Evolutionary conservation across 2,329 filamentous ascomycete species (phyloP).

Genomic region (Microdochium paspali): DNA sequence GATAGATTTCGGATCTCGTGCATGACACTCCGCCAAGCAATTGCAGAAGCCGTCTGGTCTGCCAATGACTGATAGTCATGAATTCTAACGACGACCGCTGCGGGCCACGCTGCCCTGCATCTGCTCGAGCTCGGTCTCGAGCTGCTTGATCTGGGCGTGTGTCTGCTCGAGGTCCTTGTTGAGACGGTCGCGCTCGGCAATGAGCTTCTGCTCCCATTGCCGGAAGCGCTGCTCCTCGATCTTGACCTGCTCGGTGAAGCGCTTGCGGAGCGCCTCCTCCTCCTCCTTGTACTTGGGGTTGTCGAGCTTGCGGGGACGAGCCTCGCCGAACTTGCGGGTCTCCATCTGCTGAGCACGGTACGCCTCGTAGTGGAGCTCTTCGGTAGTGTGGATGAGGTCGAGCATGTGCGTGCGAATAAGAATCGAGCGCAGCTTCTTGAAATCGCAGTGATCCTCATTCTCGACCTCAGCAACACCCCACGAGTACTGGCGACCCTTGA

Average conservation of each 20-base stretch:
- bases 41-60: background rate
- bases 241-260: slow-evolving; percentile 99
- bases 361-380: slow-evolving; percentile 98
- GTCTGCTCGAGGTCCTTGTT: slow-evolving; percentile 99
- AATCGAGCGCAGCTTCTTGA: slow-evolving; percentile 99
- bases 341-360: slow-evolving; percentile 99
- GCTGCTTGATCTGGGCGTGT: slow-evolving; percentile 85
- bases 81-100: slow-evolving; percentile 75
- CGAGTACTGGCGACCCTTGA: slow-evolving; percentile 97
- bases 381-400: slow-evolving; percentile 98
- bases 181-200: slow-evolving; percentile 93
- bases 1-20: background rate
- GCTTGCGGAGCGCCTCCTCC: slow-evolving; percentile 94
- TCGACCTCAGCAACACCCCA: slow-evolving; percentile 99
- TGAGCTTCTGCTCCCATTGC: slow-evolving; percentile 99
- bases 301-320: slow-evolving; percentile 92
- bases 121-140: slow-evolving; percentile 85
- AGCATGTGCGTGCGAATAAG: slow-evolving; percentile 99
- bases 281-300: slow-evolving; percentile 99
- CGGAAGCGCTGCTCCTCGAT: slow-evolving; percentile 98
- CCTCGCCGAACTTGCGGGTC: slow-evolving; percentile 98
- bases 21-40: slow-evolving; percentile 2
- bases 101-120: slow-evolving; percentile 87
- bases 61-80: too few species aligned
- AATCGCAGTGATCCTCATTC: slow-evolving; percentile 99